Conservation (phyloP, 495 filamentous ascomycete genomes). For the Podospora appendiculata region DNA sequence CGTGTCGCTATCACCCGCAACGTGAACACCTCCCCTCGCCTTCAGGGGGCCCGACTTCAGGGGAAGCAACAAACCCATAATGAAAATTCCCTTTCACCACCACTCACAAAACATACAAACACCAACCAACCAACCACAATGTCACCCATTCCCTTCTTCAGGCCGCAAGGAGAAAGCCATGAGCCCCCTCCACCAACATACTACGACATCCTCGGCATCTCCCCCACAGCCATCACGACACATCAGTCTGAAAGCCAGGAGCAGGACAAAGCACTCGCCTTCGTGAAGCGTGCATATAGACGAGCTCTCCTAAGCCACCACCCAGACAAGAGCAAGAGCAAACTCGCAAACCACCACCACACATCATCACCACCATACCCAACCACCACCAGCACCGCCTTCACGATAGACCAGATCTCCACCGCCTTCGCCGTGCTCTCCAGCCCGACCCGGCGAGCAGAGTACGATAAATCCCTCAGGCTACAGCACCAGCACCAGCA, state of each 20-base stretch:
- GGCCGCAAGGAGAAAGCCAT: too few species aligned
- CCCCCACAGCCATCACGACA: slow-evolving; percentile 17
- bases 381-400: slow-evolving; percentile 4
- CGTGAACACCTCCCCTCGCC: too few species aligned
- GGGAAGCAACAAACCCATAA: too few species aligned
- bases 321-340: slow-evolving; percentile 59
- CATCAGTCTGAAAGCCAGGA: slow-evolving; percentile 3
- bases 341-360: neutral
- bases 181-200: slow-evolving; percentile 19
- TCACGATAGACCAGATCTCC: slow-evolving; percentile 70
- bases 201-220: slow-evolving; percentile 38
- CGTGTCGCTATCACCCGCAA: too few species aligned
- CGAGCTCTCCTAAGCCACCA: slow-evolving; percentile 71
- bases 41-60: too few species aligned
- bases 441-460: slow-evolving; percentile 44
- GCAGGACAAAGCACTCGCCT: neutral
- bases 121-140: neutral
- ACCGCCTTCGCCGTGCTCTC: slow-evolving; percentile 66
- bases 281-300: slow-evolving; percentile 69
- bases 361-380: slow-evolving; percentile 7
- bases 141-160: neutral
- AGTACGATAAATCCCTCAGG: slow-evolving; percentile 57
- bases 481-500: slow-evolving; percentile 12
- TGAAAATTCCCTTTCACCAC: too few species aligned
- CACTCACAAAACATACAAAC: neutral